These are phyloP conservation scores for Colletotrichum tabaci DNA, from an alignment of 2,329 filamentous ascomycete genomes.

Conservation along the genomic window DNA sequence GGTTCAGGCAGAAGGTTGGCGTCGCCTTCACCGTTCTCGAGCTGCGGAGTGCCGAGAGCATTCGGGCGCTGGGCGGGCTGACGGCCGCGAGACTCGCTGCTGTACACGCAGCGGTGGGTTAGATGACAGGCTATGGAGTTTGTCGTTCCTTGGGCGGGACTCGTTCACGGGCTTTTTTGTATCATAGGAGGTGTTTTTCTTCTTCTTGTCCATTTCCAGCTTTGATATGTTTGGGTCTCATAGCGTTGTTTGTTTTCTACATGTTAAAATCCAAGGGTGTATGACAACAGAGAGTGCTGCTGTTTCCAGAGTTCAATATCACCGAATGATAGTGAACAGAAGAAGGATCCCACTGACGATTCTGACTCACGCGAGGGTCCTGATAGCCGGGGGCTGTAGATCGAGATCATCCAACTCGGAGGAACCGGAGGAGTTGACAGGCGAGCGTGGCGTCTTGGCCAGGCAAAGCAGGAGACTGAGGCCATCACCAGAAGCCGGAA, in stretches of 20 bases:
- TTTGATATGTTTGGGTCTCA: too few relatives aligned
- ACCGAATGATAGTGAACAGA: too few relatives aligned
- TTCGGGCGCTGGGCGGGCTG: not conserved
- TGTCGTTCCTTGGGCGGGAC: too few relatives aligned
- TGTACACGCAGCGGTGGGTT: not conserved
- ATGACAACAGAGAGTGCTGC: too few relatives aligned
- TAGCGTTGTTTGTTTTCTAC: too few relatives aligned
- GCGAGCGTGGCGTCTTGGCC: not conserved
- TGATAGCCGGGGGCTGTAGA: conserved; percentile 2
- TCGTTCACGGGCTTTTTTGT: too few relatives aligned
- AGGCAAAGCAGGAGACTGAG: not conserved
- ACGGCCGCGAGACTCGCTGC: conserved; percentile 15
- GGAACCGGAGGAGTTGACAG: conserved; percentile 5
- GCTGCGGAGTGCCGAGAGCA: conserved; percentile 27
- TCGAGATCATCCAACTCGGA: not conserved
- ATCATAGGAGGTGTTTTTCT: too few relatives aligned
- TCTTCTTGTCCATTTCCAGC: too few relatives aligned
- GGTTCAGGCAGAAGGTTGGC: conserved; percentile 43
- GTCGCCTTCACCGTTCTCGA: conserved; percentile 35
- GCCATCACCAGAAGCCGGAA: not conserved
- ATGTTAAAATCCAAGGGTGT: too few relatives aligned
- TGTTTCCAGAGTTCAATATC: too few relatives aligned
- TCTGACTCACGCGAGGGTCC: not conserved
- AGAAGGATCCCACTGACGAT: too few relatives aligned
- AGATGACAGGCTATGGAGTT: too few relatives aligned